Evolutionary conservation across 306 rosid species (phyloP), one percentile per base, ranked within the genome.

Genomic region (Crotalaria pallida): DNA sequence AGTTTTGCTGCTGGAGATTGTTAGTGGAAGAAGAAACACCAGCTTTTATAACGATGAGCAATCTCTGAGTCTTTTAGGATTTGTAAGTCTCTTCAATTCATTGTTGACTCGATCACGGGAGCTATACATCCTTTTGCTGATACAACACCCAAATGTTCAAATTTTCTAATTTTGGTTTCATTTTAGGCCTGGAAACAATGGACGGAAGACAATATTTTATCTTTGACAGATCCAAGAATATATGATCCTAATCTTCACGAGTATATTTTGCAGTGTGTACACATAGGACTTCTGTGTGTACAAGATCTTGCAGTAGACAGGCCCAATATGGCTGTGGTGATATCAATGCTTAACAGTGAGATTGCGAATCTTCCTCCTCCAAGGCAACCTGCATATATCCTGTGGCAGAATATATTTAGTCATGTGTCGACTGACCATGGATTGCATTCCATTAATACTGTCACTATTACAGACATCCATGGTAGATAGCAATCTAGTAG

Each of bases 211-310:
- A 62, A 74, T 26, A 47, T 62, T 36, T 10, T 18, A 57, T 1
- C 53, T 22, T 2, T 75, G 29, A 64, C 69, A 38, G 74, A 75
- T 38, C 64, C 31, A 17, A 26, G 5, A 27, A 47, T 69, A 11
- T 27, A 33, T 53, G 73, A 63, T 55, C 7, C 55, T 4, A 24
- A 2, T 8, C 7, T 23, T 13, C 22, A 45, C 13, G 19, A 45
- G 18, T 12, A 53, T 45, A 74, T 79, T 45, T 45, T 34, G 6
- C 47, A 73, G 15, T 80, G 45, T 51, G 56, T 74, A 63, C 80
- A 80, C 59, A 74, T 74, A 43, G 73, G 77, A 36, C 73, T 74
- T 55, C 33, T 80, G 10, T 80, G 84, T 29, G 84, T 74, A 43
- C 84, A 74, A 69, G 80, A 80, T 40, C 29, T 23, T 24, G 73